Base-by-base conservation (phyloP, 2,329 filamentous ascomycete genomes). In the Clonostachys rhizophaga region DNA sequence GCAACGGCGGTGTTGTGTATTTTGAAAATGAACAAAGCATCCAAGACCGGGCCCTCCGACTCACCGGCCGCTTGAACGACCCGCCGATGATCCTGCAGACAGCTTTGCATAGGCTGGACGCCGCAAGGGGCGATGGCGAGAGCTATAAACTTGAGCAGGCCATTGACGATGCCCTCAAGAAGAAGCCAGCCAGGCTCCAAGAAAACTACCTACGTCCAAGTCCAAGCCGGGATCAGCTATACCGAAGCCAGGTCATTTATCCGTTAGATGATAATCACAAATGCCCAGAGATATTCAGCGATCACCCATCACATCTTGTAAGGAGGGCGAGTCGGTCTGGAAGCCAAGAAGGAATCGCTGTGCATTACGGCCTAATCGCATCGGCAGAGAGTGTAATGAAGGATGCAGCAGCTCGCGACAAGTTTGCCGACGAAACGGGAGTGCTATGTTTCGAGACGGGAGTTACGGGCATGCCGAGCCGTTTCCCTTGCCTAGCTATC, bases 401-500 rank as follows among this genome's bases (percentile, higher is more conserved):
- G 33, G 30, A 44, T 40, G 37, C 46, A 7, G 18, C 12, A 6
- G 4, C 40, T 34, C 37, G 42, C 14, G 46, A 44, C 17, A 36
- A 39, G 18, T 11, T 47, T 17, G 34, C 34, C 4, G 18, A 6
- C 5, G n/a, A 42, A 34, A 24, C n/a, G 3, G 42, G 34, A 6
- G 36, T 37, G 5, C 35, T 49, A 9, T 50, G 45, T 10, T 50
- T 47, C 17, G 48, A 50, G 42, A 47, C 39, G 45, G 48, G 47
- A 36, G 45, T 40, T 13, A 20, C 45, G n/a, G 47, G 47, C 3
- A 20, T 46, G 18, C 24, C 57, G 49, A 51, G 54, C 14, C 39
- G 53, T 20, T 52, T 57, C 33, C 54, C 52, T 6, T 63, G 60
- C 34, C 47, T 65, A 5, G 56, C 60, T 13, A 56, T 65, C 41